Evolutionary conservation across 306 rosid species (phyloP).

Genomic region (Medicago lupulina): DNA sequence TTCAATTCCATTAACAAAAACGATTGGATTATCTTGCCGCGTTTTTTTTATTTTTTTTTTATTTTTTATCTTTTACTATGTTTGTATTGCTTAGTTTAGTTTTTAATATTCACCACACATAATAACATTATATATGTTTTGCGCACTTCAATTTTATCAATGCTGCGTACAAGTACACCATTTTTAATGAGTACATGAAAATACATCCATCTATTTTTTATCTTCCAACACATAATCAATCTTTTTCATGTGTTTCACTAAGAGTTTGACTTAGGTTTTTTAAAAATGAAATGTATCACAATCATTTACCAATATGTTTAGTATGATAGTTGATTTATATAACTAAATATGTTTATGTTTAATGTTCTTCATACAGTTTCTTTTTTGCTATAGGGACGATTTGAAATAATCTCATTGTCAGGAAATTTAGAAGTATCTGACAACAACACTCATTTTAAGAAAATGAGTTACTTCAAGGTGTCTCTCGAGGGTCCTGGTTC

Average conservation of each 20-base stretch:
- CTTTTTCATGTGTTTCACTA: background rate
- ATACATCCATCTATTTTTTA: too few species aligned
- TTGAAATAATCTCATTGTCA: slow-evolving; percentile 71
- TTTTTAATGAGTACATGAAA: too few species aligned
- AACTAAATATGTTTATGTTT: slow-evolving; percentile 10
- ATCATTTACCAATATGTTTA: slow-evolving; percentile 6
- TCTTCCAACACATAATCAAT: too few species aligned
- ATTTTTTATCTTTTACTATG: background rate
- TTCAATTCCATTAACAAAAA: background rate
- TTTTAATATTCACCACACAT: background rate
- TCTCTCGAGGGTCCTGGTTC: slow-evolving; percentile 70
- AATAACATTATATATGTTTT: background rate
- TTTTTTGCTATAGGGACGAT: slow-evolving; percentile 65
- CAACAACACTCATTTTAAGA: slow-evolving; percentile 47
- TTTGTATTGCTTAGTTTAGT: background rate
- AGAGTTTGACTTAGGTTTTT: background rate
- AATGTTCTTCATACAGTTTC: slow-evolving; percentile 18
- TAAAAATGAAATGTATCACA: background rate
- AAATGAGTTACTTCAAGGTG: slow-evolving; percentile 58
- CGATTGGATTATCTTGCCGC: background rate
- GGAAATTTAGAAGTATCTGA: slow-evolving; percentile 59
- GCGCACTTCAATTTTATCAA: background rate
- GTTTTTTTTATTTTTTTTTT: background rate
- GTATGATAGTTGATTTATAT: background rate
- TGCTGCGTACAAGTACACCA: background rate